A percentile compares a stretch with the other conserved stretches of the same genome.
These are phyloP conservation scores for Kwoniella dejecticola DNA, from an alignment of 768 basidiomycete genomes.

Conservation along the genomic window DNA sequence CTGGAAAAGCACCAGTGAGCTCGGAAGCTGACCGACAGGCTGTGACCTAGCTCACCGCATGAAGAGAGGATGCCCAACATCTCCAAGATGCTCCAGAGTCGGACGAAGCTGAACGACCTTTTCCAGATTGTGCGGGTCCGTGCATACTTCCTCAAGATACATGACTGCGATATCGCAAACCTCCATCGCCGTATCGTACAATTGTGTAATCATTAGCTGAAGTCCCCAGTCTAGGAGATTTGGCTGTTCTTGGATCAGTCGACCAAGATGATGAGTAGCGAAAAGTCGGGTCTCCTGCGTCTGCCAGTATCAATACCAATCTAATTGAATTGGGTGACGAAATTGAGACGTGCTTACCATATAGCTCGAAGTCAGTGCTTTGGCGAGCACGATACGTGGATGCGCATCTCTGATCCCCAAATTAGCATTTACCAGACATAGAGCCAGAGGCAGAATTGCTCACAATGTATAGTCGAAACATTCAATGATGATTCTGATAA, in stretches of 20 bases:
- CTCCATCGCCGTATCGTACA: conserved; percentile 88
- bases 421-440: too few species aligned
- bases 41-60: conserved; percentile 67
- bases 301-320: not conserved
- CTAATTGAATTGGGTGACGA: too few species aligned
- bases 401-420: conserved; percentile 94
- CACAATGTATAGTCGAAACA: conserved; percentile 88
- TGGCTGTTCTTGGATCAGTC: conserved; percentile 68
- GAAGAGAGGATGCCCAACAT: conserved; percentile 82
- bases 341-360: conserved; percentile 66
- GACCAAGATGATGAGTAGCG: conserved; percentile 82
- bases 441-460: not conserved
- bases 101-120: conserved; percentile 93
- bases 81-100: conserved; percentile 90
- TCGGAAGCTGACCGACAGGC: not conserved
- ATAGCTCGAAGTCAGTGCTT: conserved; percentile 90
- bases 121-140: conserved; percentile 77
- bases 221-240: conserved; percentile 83
- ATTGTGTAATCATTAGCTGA: conserved; percentile 85
- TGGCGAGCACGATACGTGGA: conserved; percentile 86
- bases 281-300: conserved; percentile 79
- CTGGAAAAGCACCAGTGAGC: conserved; percentile 56
- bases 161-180: conserved; percentile 88
- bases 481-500: conserved; percentile 87
- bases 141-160: conserved; percentile 86